A percentile compares a stretch with the other conserved stretches of the same genome.
Conservation (phyloP, 1,139 yeast species). For the Geotrichum macrosporum region DNA sequence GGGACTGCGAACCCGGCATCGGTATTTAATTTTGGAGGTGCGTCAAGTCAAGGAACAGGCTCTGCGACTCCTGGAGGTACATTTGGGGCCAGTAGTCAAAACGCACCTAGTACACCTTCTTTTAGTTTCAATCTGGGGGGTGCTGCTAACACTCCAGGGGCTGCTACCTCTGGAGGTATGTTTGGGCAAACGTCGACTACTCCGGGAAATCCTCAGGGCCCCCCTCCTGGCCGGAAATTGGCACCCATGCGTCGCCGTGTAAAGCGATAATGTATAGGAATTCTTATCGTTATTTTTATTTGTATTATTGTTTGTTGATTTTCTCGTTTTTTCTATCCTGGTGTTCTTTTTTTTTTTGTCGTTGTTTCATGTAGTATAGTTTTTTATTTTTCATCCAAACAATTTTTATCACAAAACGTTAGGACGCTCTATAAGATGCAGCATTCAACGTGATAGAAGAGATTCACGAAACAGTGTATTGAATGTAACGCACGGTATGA, state of each 20-base stretch:
- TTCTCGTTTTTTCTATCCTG: constrained; percentile 3
- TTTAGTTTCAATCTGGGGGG: constrained; percentile 9
- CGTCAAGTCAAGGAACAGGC: background rate
- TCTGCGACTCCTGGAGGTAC: background rate
- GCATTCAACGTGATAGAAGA: no score
- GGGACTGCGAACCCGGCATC: constrained; percentile 7
- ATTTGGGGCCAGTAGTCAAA: background rate
- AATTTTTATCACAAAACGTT: no score
- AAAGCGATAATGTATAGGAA: constrained; percentile 4
- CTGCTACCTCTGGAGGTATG: constrained; percentile 3
- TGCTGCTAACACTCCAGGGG: background rate
- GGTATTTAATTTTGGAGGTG: constrained; percentile 14
- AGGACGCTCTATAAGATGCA: no score
- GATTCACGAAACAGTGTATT: no score
- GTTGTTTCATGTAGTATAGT: no score
- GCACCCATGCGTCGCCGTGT: constrained; percentile 17
- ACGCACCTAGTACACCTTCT: background rate
- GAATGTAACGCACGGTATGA: no score
- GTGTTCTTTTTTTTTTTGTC: no score
- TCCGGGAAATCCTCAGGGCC: constrained; percentile 3
- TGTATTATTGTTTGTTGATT: background rate
- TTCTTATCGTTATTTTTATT: background rate
- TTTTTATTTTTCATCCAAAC: no score
- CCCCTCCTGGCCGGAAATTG: constrained; percentile 18
- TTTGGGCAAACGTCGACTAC: constrained; percentile 1